These are phyloP conservation scores for Phialocephala subalpina DNA, from an alignment of 2,329 filamentous ascomycete genomes.

Conservation along the genomic window DNA sequence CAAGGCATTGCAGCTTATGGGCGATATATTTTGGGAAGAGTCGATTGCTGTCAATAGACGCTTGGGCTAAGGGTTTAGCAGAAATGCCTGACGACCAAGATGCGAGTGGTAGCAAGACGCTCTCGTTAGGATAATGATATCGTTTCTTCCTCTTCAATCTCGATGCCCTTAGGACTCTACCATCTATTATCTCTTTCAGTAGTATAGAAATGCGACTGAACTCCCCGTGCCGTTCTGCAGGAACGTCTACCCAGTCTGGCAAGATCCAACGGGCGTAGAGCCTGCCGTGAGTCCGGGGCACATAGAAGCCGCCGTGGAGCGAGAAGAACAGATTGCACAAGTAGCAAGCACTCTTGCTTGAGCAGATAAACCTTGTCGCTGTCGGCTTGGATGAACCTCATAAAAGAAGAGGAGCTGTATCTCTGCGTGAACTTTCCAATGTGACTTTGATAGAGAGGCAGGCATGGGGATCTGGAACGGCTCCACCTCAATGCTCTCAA, in stretches of 20 bases:
- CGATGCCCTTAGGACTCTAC: conserved; percentile 19
- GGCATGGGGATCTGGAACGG: conserved; percentile 31
- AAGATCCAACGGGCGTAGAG: conserved; percentile 56
- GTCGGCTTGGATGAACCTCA: conserved; percentile 41
- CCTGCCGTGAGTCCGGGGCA: conserved; percentile 52
- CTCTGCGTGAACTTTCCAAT: conserved; percentile 56
- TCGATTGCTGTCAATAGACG: neutral
- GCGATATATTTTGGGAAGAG: neutral
- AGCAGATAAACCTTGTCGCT: conserved; percentile 52
- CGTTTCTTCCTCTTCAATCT: conserved; percentile 22
- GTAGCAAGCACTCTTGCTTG: conserved; percentile 60
- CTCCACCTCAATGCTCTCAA: conserved; percentile 38
- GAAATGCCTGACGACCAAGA: conserved; percentile 25
- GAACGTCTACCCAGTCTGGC: conserved; percentile 43
- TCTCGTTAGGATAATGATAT: conserved; percentile 29
- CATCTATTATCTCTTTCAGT: conserved; percentile 29
- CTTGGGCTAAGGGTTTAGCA: conserved; percentile 17
- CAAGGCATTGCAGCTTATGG: neutral
- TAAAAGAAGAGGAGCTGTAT: conserved; percentile 57
- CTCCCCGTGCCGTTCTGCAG: conserved; percentile 16
- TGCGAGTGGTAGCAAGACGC: conserved; percentile 26
- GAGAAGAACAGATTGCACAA: conserved; percentile 57
- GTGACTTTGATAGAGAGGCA: conserved; percentile 7
- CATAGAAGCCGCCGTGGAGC: conserved; percentile 50
- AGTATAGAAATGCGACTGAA: conserved; percentile 19